Evolutionary conservation across 306 rosid genomes (phyloP), one percentile per base, ranked within the genome.

Genomic region (Vicia sativa): DNA sequence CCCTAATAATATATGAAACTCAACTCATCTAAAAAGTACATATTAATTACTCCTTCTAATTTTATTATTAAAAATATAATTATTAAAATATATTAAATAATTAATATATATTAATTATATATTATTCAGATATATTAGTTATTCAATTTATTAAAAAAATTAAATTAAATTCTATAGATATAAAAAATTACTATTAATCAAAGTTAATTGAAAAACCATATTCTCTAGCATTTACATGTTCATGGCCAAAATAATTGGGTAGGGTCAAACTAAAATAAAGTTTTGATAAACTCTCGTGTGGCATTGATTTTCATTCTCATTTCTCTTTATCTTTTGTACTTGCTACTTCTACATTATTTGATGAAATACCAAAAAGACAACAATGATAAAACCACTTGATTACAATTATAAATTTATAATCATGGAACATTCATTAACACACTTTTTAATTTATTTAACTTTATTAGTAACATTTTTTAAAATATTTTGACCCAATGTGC

Each of bases 241-340:
- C 55, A 60, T 73, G 67, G 42, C 73, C 66, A 76, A 77, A 84
- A 81, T 72, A 81, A 81, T 83, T 80, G 74, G 65, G 83, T 81
- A 59, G 85, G 89, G 82, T 61, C 83, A 37, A 19, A 41, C 72
- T 65, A 53, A 52, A 48, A 8, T 70, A 80, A 74, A 75, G 73
- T 67, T 74, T 69, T 74, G 23, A 54, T 21, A 52, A 1, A 48
- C 78, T 78, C 82, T 79, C 89, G 84, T 86, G 83, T 81, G 95
- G 79, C 86, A 78, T 80, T 84, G 78, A 82, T 85, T 83, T 83
- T 68, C 87, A 88, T 83, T 88, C 87, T 81, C 86, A 79, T 75
- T 71, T 73, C 85, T 65, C 68, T 46, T 18, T 18, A 23, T 53
- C 59, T 53, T 62, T 75, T 75, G 91, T 83, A 81, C 91, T 88